Conservation (phyloP, 1,139 yeast genomes). For the Saccharomyces hybrid region DNA sequence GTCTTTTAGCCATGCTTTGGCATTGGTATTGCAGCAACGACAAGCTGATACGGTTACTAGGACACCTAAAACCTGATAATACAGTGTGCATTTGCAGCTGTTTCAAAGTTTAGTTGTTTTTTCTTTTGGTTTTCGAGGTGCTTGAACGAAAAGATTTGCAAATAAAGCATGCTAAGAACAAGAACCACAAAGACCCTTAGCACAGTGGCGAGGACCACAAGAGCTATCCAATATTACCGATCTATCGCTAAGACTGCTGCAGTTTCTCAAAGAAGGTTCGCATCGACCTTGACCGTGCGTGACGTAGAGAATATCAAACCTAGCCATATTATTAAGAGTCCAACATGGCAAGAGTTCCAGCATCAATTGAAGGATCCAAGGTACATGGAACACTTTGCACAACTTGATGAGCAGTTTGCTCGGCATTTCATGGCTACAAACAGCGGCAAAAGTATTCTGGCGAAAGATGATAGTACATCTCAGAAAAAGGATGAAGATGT, state of each 20-base stretch:
- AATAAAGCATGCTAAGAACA: neutral
- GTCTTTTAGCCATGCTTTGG: neutral
- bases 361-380: neutral
- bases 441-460: neutral
- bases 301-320: neutral
- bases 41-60: neutral
- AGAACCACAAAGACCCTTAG: neutral
- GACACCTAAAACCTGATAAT: neutral
- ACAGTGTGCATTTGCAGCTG: neutral
- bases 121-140: neutral
- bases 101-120: neutral
- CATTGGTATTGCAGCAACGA: neutral
- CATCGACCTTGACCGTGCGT: neutral
- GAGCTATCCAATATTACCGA: neutral
- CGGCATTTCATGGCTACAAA: neutral
- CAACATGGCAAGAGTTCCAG: neutral
- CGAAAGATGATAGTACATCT: slow-evolving; percentile 7
- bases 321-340: neutral
- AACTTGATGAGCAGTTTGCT: neutral
- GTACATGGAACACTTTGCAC: neutral
- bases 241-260: neutral
- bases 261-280: neutral
- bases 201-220: neutral
- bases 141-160: neutral
- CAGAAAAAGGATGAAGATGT: slow-evolving; percentile 7